Base-by-base conservation (phyloP, 257 asterid genomes). In the Catharanthus roseus region DNA sequence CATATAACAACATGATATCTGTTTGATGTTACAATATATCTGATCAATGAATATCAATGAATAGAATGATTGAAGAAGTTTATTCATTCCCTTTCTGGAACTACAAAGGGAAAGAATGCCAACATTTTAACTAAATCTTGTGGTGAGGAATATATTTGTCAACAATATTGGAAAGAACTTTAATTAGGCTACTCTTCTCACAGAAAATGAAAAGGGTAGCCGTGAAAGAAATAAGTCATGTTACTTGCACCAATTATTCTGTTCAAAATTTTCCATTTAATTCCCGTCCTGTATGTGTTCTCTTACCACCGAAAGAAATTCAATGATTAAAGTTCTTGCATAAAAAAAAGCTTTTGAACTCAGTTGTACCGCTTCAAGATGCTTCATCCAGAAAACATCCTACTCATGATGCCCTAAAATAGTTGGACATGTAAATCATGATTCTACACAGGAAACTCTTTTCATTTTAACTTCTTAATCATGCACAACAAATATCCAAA, bases 371-470 rank as follows among this genome's bases (percentile, higher is more conserved):
- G 42, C 55, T 47, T 21, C n/a, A 18, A 64, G 53, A 50, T 49
- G 42, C 34, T 13, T 24, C 50, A 53, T 23, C 45, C 15, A 34
- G 66, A 28, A 50, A 3, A 54, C 31, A 47, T n/a, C 67, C 49
- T 15, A 23, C 38, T 39, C 21, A 44, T 21, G 61, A 53, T 39
- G 66, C 58, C 29, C 42, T 34, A 41, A 51, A 9, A 65, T 67
- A 65, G 58, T 33, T 29, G 42, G 23, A 66, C 42, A 73, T 53
- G 54, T 69, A 36, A 53, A 73, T 60, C 53, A 38, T 69, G 74
- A 65, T 70, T 62, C 66, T 69, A 53, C 24, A 29, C 61, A 66
- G 49, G 28, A 53, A 75, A 69, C 42, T 26, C 78, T 62, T 60
- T 75, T 31, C 51, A 62, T 50, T 28, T 61, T n/a, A 45, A 34